Evolutionary conservation across 805 yeast species (phyloP).

Genomic region (Yamadazyma nakazawae): DNA sequence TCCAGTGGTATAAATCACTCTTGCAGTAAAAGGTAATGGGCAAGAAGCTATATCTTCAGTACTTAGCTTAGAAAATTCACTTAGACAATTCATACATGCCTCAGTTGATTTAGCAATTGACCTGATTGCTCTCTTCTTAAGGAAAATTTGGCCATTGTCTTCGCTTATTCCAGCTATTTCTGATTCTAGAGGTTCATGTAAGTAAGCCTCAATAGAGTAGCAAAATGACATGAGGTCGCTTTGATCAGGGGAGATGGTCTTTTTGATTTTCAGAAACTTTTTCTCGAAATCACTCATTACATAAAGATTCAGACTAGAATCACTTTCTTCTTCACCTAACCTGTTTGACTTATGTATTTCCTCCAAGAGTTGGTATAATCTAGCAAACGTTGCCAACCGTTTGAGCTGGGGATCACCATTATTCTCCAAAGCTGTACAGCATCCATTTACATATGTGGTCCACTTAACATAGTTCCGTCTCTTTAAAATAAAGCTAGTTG

Average conservation of each 20-base stretch:
- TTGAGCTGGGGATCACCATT: slow-evolving; percentile 29
- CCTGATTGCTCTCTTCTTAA: slow-evolving; percentile 30
- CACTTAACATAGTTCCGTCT: slow-evolving; percentile 61
- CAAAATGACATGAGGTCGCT: slow-evolving; percentile 28
- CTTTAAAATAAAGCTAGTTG: slow-evolving; percentile 62
- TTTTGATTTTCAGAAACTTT: slow-evolving; percentile 40
- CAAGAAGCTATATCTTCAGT: slow-evolving; percentile 48
- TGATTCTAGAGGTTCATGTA: slow-evolving; percentile 53
- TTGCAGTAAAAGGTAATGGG: slow-evolving; percentile 55
- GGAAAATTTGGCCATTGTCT: slow-evolving; percentile 11
- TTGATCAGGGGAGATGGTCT: slow-evolving; percentile 22
- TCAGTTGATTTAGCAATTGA: slow-evolving; percentile 50
- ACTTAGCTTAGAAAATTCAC: slow-evolving; percentile 44
- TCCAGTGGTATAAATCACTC: slow-evolving; percentile 65
- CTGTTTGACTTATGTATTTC: slow-evolving; percentile 53
- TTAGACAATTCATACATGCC: slow-evolving; percentile 51
- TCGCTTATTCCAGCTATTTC: slow-evolving; percentile 17
- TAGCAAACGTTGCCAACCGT: slow-evolving; percentile 55
- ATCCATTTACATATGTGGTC: slow-evolving; percentile 62
- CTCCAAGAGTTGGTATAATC: slow-evolving; percentile 59
- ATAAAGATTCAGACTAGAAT: slow-evolving; percentile 31
- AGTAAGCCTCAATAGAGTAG: slow-evolving; percentile 63
- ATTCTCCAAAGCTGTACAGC: slow-evolving; percentile 48
- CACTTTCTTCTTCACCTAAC: slow-evolving; percentile 25
- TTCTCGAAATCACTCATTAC: slow-evolving; percentile 49